Conservation (phyloP, 1,139 yeast genomes). For the Petasospora fabianii region DNA sequence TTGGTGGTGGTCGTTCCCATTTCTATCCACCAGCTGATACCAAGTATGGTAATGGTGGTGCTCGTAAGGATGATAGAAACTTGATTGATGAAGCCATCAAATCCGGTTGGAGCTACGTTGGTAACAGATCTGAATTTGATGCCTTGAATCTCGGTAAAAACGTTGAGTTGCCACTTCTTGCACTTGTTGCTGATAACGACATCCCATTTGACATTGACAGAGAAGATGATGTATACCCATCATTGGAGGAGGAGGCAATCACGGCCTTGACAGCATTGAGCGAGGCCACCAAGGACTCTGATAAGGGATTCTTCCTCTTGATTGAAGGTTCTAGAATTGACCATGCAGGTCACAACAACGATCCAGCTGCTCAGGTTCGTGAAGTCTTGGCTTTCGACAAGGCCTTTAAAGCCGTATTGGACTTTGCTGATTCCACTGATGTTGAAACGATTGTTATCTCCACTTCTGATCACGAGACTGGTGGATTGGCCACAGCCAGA, state of each 20-base stretch:
- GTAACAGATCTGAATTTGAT: constrained; percentile 55
- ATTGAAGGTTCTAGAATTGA: constrained; percentile 89
- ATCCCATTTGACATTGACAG: constrained; percentile 83
- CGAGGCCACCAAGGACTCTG: constrained; percentile 61
- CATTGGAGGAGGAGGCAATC: constrained; percentile 67
- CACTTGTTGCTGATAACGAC: constrained; percentile 64
- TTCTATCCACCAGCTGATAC: constrained; percentile 47
- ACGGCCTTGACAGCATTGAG: constrained; percentile 66
- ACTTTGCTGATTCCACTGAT: constrained; percentile 59
- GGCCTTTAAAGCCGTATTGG: constrained; percentile 65
- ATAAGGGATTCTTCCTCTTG: constrained; percentile 74
- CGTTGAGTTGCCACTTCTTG: constrained; percentile 67
- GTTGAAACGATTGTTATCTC: constrained; percentile 71
- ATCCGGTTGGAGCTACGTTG: constrained; percentile 66
- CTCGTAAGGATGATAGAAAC: constrained; percentile 63
- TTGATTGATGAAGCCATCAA: constrained; percentile 56
- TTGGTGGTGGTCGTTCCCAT: constrained; percentile 89
- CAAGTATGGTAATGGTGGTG: constrained; percentile 45
- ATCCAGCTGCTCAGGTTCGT: constrained; percentile 81
- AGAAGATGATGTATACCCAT: constrained; percentile 53
- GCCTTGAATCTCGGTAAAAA: constrained; percentile 50
- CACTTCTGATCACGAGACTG: constrained; percentile 90
- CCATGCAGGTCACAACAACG: constrained; percentile 88
- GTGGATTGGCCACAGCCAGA: constrained; percentile 76
- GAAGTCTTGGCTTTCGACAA: constrained; percentile 76